A percentile compares a stretch with the other conserved stretches of the same genome.
Evolutionary conservation across 1,284 basidiomycete genomes (phyloP).

Genomic region (Schizopora paradoxa): DNA sequence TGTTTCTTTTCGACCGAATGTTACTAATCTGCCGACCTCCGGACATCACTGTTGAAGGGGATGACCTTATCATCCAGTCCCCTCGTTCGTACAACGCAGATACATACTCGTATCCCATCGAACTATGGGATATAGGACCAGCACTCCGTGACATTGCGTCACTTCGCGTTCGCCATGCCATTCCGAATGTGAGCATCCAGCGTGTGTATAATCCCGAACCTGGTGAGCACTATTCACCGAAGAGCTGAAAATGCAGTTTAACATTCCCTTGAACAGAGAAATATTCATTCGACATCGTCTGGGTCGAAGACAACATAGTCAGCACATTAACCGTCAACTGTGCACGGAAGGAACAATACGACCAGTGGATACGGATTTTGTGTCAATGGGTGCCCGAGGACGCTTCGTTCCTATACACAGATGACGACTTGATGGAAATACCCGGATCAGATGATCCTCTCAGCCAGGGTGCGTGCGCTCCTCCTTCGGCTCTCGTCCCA

Average conservation of each 20-base stretch:
- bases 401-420: neutral
- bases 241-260: neutral
- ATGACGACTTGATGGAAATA: no score
- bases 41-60: no score
- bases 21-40: conserved; percentile 8
- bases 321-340: conserved; percentile 4
- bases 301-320: neutral
- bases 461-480: no score
- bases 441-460: no score
- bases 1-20: conserved; percentile 10
- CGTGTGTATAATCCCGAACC: neutral
- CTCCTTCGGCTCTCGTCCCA: neutral
- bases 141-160: conserved; percentile 3
- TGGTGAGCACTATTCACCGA: neutral
- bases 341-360: conserved; percentile 1
- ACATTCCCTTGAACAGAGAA: neutral
- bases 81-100: neutral
- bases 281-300: neutral
- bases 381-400: conserved; percentile 1
- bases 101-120: conserved; percentile 1
- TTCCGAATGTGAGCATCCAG: no score
- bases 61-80: neutral
- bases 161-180: neutral
- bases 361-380: conserved; percentile 7
- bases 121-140: conserved; percentile 12